Evolutionary conservation across 2,329 filamentous ascomycete genomes (phyloP), one percentile per base, ranked within the genome.

Genomic region (Fusarium sulawesiense): DNA sequence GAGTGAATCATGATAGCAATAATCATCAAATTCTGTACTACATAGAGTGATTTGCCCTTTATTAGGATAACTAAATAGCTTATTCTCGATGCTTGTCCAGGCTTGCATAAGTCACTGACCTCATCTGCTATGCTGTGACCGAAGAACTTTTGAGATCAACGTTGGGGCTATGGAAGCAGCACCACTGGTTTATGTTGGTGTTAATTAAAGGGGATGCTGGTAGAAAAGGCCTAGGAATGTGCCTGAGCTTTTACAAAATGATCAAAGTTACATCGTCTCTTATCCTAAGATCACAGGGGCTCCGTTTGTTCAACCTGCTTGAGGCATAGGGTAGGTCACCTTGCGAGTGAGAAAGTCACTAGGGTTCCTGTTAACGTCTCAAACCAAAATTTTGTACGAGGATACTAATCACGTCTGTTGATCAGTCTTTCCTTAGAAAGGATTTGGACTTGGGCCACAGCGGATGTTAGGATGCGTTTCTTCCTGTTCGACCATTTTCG

Each of bases 191-290:
- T 1, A n/a, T n/a, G 16, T 9, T 4, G 13, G 1, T 14, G 11
- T 11, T 13, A 4, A 51, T 2, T 1, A 1, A 4, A 27, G 32
- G 18, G 6, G 12, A 27, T 0, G 4, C 21, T 27, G 12, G 23
- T 9, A 34, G 16, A 34, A 34, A 10, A 10, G 9, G 4, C 16
- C 9, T 6, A 11, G 16, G 16, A 10, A 16, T 34, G 9, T 18
- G 32, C 11, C 16, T 37, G 18, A 3, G 5, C 29, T 7, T 37
- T 37, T 37, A n/a, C 10, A n/a, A 37, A 10, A 37, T 11, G 34
- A 37, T 37, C 34, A 12, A 29, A 37, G 10, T 37, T 11, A 37
- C 16, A 10, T 9, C 32, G 8, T 14, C 30, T 32, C 30, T 37
- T 37, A 10, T 18, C 4, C 32, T 34, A 18, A 8, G 11, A 37